phyloP scores from a whole-genome alignment of 805 yeast genomes.

The Jamesozyma piceae region DNA sequence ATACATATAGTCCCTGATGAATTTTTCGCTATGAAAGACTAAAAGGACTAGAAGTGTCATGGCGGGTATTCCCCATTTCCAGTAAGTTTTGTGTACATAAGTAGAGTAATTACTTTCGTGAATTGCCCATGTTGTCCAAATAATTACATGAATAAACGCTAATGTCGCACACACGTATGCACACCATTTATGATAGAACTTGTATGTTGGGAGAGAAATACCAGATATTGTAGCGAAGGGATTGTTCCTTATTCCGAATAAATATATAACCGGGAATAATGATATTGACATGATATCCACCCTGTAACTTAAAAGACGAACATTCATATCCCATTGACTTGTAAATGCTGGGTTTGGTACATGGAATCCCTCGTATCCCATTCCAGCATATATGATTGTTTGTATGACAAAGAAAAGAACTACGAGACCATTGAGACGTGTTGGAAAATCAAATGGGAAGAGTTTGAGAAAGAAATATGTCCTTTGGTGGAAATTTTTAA shows the following conservation, averaged over 20 bases:
- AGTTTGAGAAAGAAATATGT: slow-evolving; percentile 12
- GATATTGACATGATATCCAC: slow-evolving; percentile 42
- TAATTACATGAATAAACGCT: slow-evolving; percentile 46
- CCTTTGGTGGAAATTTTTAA: slow-evolving; percentile 16
- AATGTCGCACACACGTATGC: slow-evolving; percentile 44
- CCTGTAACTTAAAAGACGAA: slow-evolving; percentile 43
- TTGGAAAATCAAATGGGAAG: slow-evolving; percentile 28
- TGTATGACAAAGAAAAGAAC: slow-evolving; percentile 27
- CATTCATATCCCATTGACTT: slow-evolving; percentile 27
- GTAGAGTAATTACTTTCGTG: slow-evolving; percentile 34
- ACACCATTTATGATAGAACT: slow-evolving; percentile 57
- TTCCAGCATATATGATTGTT: slow-evolving; percentile 27
- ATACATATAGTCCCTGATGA: slow-evolving; percentile 45
- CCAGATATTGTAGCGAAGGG: slow-evolving; percentile 55
- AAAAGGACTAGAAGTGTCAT: slow-evolving; percentile 37
- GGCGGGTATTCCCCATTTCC: slow-evolving; percentile 42
- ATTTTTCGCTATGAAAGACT: slow-evolving; percentile 40
- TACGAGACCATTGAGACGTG: slow-evolving; percentile 25
- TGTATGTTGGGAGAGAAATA: slow-evolving; percentile 50
- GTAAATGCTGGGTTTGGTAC: slow-evolving; percentile 33
- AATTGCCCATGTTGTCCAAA: slow-evolving; percentile 42
- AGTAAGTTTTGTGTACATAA: slow-evolving; percentile 39
- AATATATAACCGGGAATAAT: slow-evolving; percentile 46
- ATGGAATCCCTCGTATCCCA: slow-evolving; percentile 29
- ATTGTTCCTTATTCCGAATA: slow-evolving; percentile 69